These are phyloP conservation scores for Trichoderma atroviride DNA, from an alignment of 2,329 filamentous ascomycete species.

Conservation along the genomic window DNA sequence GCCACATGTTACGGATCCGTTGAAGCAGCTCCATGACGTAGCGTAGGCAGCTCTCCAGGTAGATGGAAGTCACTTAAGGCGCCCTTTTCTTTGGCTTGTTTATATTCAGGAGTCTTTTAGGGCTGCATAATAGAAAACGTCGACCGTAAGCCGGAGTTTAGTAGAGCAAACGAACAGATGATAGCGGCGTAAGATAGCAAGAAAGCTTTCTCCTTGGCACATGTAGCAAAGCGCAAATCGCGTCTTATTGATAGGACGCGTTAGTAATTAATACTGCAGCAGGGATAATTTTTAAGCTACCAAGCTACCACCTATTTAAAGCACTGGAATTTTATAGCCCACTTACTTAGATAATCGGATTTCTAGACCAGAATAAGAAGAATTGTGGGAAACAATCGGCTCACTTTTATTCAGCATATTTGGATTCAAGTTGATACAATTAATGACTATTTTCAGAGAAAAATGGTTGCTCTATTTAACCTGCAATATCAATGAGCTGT, in stretches of 20 bases:
- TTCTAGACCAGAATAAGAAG: neutral
- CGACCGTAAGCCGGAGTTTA: neutral
- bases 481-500: neutral
- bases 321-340: neutral
- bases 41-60: conserved; percentile 39
- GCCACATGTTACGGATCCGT: conserved; percentile 86
- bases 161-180: neutral
- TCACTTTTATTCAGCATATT: neutral
- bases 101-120: neutral
- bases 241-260: conserved; percentile 4
- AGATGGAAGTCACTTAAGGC: neutral
- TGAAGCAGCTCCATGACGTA: conserved; percentile 23
- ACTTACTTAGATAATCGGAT: neutral
- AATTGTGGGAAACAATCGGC: neutral
- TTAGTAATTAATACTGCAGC: neutral
- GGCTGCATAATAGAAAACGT: neutral
- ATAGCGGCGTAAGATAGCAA: neutral
- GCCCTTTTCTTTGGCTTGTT: neutral
- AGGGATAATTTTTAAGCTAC: conserved; percentile 1
- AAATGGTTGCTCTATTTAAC: neutral
- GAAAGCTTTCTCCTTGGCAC: neutral
- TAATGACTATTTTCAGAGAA: neutral
- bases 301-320: neutral
- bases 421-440: neutral
- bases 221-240: neutral